Conservation (phyloP, 306 rosid genomes). For the Carpinus viminea region DNA sequence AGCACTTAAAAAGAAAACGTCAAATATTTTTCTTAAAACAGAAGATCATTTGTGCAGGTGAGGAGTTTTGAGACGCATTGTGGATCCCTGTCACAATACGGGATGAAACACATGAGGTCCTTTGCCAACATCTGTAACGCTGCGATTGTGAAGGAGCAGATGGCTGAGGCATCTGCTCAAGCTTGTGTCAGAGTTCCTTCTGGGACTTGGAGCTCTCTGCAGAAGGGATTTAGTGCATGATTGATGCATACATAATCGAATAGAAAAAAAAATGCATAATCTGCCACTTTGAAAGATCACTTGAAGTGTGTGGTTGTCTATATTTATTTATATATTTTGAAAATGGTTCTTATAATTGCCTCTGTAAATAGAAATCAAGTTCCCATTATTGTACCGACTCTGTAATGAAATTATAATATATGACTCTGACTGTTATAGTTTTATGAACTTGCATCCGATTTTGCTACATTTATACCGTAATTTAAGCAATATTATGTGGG, state of each 20-base stretch:
- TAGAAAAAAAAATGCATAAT: neutral
- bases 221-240: slow-evolving; percentile 73
- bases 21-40: no score
- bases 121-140: slow-evolving; percentile 91
- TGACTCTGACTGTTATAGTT: neutral
- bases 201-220: slow-evolving; percentile 74
- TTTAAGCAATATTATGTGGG: no score
- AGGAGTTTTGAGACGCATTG: slow-evolving; percentile 85
- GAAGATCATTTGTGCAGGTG: slow-evolving; percentile 50
- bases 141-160: slow-evolving; percentile 58
- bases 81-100: slow-evolving; percentile 91
- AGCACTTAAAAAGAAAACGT: no score
- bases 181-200: slow-evolving; percentile 67
- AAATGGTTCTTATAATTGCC: slow-evolving; percentile 13
- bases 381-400: neutral
- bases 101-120: slow-evolving; percentile 96
- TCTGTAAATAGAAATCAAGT: slow-evolving; percentile 41
- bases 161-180: slow-evolving; percentile 80
- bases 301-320: slow-evolving; percentile 16
- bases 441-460: neutral
- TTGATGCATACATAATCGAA: neutral
- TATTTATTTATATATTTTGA: slow-evolving; percentile 5
- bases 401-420: slow-evolving; percentile 9
- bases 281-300: slow-evolving; percentile 1
- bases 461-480: no score